Percentiles rank a stretch among this genome's conserved stretches.
Evolutionary conservation across 768 basidiomycete genomes (phyloP).

Genomic region (Dacryopinax primogenitus): DNA sequence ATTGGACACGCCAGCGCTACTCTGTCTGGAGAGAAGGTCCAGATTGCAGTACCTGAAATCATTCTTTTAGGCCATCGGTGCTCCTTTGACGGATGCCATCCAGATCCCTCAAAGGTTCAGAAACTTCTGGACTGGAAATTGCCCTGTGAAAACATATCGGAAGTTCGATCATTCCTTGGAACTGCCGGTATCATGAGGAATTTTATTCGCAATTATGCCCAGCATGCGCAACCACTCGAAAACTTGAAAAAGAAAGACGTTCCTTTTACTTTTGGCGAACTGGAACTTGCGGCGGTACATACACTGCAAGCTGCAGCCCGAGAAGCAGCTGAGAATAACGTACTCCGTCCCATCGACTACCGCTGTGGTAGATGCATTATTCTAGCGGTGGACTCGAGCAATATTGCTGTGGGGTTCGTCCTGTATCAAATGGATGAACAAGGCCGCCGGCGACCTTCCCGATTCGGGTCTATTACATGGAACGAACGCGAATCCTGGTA

Average conservation of each 20-base stretch:
- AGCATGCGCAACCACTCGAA: constrained; percentile 19
- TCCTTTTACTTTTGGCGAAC: constrained; percentile 25
- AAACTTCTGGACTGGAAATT: constrained; percentile 26
- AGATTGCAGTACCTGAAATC: constrained; percentile 16
- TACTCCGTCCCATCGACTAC: constrained; percentile 24
- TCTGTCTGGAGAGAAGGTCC: constrained; percentile 29
- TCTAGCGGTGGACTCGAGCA: constrained; percentile 30
- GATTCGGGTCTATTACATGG: constrained; percentile 32
- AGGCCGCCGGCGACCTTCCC: constrained; percentile 20
- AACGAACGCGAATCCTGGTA: constrained; percentile 27
- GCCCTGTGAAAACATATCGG: constrained; percentile 17
- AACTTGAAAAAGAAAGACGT: constrained; percentile 23
- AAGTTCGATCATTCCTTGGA: constrained; percentile 26
- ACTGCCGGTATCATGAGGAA: constrained; percentile 21
- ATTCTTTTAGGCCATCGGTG: constrained; percentile 32
- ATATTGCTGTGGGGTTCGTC: constrained; percentile 29
- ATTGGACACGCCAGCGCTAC: constrained; percentile 31
- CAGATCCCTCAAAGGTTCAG: constrained; percentile 21
- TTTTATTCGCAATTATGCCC: constrained; percentile 25
- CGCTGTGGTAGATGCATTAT: constrained; percentile 21
- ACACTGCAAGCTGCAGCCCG: constrained; percentile 23
- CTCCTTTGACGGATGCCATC: constrained; percentile 26
- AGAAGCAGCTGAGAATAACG: background rate
- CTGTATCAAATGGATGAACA: constrained; percentile 27
- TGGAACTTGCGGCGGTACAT: constrained; percentile 23